These are phyloP conservation scores for Forsythia suspensa DNA, from an alignment of 257 asterid genomes.

Conservation along the genomic window DNA sequence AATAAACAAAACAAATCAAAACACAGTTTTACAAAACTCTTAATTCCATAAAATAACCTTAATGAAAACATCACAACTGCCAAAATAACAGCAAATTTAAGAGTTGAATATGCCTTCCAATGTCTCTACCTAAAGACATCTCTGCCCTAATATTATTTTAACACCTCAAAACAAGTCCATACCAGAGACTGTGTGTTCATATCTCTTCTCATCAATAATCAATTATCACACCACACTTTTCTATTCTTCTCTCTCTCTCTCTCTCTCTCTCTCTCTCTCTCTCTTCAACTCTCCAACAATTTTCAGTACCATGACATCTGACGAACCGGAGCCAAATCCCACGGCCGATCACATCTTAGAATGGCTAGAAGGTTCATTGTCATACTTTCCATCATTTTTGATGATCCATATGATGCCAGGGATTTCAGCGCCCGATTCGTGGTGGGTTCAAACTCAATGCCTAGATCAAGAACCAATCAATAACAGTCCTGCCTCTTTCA, in stretches of 20 bases:
- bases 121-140: constrained; percentile 46
- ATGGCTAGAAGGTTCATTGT: constrained; percentile 56
- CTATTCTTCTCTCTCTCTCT: too few relatives aligned
- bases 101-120: constrained; percentile 45
- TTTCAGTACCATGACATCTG: constrained; percentile 44
- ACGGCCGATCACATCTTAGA: constrained; percentile 53
- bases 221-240: too few relatives aligned
- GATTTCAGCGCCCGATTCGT: constrained; percentile 54
- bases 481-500: constrained; percentile 40
- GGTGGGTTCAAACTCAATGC: constrained; percentile 51
- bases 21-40: constrained; percentile 22
- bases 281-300: not conserved
- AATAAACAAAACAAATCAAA: constrained; percentile 9
- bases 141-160: not conserved
- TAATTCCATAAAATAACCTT: constrained; percentile 25
- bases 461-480: constrained; percentile 49
- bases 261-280: not conserved
- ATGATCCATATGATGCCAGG: constrained; percentile 56
- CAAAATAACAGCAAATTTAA: constrained; percentile 65
- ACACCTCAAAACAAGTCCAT: not conserved
- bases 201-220: not conserved
- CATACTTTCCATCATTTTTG: constrained; percentile 57
- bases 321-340: constrained; percentile 55
- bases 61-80: constrained; percentile 58
- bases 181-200: constrained; percentile 6